phyloP scores from a whole-genome alignment of 495 filamentous ascomycete genomes.

The Podospora fimiseda region DNA sequence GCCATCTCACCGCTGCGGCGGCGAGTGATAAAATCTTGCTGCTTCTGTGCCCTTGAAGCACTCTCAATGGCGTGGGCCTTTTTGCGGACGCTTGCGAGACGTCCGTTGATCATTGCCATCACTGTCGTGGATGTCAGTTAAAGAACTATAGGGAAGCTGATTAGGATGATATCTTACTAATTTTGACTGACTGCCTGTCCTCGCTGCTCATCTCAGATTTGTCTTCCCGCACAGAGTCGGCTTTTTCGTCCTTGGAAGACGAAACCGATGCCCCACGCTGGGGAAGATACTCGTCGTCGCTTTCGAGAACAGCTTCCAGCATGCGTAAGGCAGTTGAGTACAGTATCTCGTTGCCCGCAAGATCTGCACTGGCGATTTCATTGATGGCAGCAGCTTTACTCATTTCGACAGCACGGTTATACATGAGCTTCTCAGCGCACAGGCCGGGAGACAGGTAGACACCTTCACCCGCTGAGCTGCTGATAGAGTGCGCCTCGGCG shows the following conservation, averaged over 20 bases:
- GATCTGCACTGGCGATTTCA: conserved; percentile 86
- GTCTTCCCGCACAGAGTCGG: conserved; percentile 30
- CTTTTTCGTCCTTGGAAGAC: conserved; percentile 35
- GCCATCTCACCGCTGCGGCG: conserved; percentile 42
- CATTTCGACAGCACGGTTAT: conserved; percentile 95
- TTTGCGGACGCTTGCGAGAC: conserved; percentile 37
- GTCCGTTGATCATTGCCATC: conserved; percentile 40
- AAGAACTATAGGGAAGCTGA: neutral
- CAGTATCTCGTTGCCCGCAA: conserved; percentile 82
- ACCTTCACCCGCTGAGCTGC: conserved; percentile 51
- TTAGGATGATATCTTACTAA: conserved; percentile 40
- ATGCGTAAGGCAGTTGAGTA: conserved; percentile 88
- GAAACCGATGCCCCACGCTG: conserved; percentile 33
- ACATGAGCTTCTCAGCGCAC: conserved; percentile 96
- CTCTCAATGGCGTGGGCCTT: conserved; percentile 39
- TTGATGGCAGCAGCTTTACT: conserved; percentile 89
- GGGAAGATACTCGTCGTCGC: conserved; percentile 62
- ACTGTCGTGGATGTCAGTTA: conserved; percentile 26
- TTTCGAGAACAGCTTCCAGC: conserved; percentile 89
- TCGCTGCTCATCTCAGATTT: conserved; percentile 60
- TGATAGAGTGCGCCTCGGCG: conserved; percentile 40
- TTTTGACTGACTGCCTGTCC: conserved; percentile 65
- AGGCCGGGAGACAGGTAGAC: conserved; percentile 61
- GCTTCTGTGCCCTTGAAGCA: conserved; percentile 32
- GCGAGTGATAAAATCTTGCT: conserved; percentile 27